A percentile compares a stretch with the other conserved stretches of the same genome.
phyloP scores from a whole-genome alignment of 257 asterid species.

The Nicotiana knightiana region DNA sequence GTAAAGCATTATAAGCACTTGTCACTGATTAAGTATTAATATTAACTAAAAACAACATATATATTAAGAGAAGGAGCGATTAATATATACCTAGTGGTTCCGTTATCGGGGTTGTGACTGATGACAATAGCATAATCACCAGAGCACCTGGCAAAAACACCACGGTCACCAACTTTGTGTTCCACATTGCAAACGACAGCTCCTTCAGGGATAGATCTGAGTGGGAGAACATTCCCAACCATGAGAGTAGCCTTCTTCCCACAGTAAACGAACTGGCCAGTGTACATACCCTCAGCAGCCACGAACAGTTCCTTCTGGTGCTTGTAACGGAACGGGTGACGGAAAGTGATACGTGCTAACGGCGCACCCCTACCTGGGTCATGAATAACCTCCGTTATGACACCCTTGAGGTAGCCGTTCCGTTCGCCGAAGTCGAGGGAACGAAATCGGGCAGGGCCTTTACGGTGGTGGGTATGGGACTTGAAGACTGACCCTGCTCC shows the following conservation, averaged over 20 bases:
- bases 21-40: too few species aligned
- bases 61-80: background rate
- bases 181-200: conserved; percentile 79
- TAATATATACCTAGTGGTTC: conserved; percentile 52
- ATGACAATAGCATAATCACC: conserved; percentile 74
- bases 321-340: conserved; percentile 69
- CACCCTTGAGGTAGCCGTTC: conserved; percentile 76
- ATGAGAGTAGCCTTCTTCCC: conserved; percentile 63
- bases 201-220: conserved; percentile 71
- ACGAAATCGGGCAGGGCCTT: conserved; percentile 70
- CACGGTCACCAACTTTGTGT: conserved; percentile 73
- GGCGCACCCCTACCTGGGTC: conserved; percentile 88
- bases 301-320: conserved; percentile 77
- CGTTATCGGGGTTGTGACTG: conserved; percentile 74
- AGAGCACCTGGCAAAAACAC: conserved; percentile 63
- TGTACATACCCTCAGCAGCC: conserved; percentile 73
- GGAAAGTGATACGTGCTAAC: conserved; percentile 60
- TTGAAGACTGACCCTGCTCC: conserved; percentile 73
- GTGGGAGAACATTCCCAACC: conserved; percentile 67
- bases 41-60: background rate
- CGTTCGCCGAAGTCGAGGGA: conserved; percentile 77
- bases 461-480: conserved; percentile 80
- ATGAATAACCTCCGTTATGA: conserved; percentile 58
- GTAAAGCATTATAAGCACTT: background rate
- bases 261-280: conserved; percentile 65